phyloP scores from a whole-genome alignment of 1,139 yeast species.

The Pichia terricola region DNA sequence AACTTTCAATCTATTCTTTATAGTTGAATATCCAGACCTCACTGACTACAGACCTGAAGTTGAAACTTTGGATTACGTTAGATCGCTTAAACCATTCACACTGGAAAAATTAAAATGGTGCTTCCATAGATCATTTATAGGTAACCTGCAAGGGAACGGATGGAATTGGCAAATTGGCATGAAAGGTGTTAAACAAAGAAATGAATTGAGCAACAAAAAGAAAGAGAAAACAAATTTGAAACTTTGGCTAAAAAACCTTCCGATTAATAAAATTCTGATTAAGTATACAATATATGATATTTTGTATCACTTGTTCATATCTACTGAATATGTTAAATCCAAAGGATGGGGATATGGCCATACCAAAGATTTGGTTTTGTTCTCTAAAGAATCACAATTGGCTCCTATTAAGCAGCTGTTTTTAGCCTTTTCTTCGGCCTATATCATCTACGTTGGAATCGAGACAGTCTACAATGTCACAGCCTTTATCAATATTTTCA shows the following conservation, averaged over 20 bases:
- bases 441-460: slow-evolving; percentile 11
- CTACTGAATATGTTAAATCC: slow-evolving; percentile 9
- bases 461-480: slow-evolving; percentile 4
- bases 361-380: slow-evolving; percentile 3
- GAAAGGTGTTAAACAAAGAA: not conserved
- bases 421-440: slow-evolving; percentile 7
- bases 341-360: slow-evolving; percentile 11
- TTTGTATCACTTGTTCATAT: slow-evolving; percentile 5
- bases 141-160: slow-evolving; percentile 12
- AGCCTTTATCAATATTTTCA: slow-evolving; percentile 2
- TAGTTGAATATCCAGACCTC: slow-evolving; percentile 14
- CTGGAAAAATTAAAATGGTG: slow-evolving; percentile 11
- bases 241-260: slow-evolving; percentile 1
- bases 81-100: slow-evolving; percentile 2
- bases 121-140: slow-evolving; percentile 5
- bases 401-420: slow-evolving; percentile 6
- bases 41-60: slow-evolving; percentile 8
- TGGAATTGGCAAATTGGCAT: slow-evolving; percentile 12
- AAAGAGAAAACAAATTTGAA: not conserved
- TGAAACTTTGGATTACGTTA: slow-evolving; percentile 11
- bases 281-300: slow-evolving; percentile 9
- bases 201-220: not conserved
- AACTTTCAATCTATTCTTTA: slow-evolving; percentile 10
- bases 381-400: slow-evolving; percentile 6
- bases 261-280: slow-evolving; percentile 2